Evolutionary conservation across 1,284 basidiomycete species (phyloP).

Genomic region (Marasmius sp.): DNA sequence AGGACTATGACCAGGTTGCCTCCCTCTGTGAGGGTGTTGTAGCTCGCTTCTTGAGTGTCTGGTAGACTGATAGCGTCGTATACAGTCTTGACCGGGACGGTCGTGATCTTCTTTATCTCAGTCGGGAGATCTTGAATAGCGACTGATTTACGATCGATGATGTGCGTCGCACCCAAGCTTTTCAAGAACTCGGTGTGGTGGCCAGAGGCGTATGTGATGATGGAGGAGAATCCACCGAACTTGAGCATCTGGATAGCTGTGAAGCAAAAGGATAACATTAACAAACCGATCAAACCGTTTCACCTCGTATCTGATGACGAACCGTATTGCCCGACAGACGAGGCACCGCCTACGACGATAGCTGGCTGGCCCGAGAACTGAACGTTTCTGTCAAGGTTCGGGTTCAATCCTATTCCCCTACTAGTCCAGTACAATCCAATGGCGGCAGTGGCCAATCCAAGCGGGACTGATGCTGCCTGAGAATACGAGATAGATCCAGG

Average conservation of each 20-base stretch:
- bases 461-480: constrained; percentile 39
- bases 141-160: constrained; percentile 44
- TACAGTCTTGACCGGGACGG: constrained; percentile 32
- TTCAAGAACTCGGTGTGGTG: constrained; percentile 44
- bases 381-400: constrained; percentile 28
- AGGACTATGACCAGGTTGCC: constrained; percentile 17
- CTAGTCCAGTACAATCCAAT: constrained; percentile 35
- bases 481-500: constrained; percentile 45
- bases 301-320: no score
- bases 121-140: constrained; percentile 22
- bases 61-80: constrained; percentile 38
- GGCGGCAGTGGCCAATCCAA: constrained; percentile 35
- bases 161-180: constrained; percentile 51
- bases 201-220: constrained; percentile 52
- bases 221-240: constrained; percentile 51
- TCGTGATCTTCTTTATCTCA: constrained; percentile 28
- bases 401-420: constrained; percentile 27
- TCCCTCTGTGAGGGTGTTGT: constrained; percentile 23
- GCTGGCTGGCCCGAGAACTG: constrained; percentile 35
- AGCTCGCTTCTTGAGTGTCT: constrained; percentile 28
- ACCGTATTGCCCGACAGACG: constrained; percentile 30
- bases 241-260: constrained; percentile 55
- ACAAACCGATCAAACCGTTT: no score
- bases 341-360: constrained; percentile 27
- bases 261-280: no score